phyloP scores from a whole-genome alignment of 495 filamentous ascomycete species.

The Aspergillus kassunensis region DNA sequence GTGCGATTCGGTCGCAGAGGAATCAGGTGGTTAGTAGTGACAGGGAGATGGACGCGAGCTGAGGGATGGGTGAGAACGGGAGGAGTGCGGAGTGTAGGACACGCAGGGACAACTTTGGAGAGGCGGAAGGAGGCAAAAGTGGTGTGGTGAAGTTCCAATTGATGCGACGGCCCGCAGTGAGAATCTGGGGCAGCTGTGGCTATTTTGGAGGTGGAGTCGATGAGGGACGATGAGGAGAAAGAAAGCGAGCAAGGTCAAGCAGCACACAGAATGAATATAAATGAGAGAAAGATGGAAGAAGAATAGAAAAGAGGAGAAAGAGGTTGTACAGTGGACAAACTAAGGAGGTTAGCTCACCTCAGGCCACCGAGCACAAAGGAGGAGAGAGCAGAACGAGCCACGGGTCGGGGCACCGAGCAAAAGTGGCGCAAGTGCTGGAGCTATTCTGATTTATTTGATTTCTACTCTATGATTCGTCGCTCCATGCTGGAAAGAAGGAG shows the following conservation, averaged over 20 bases:
- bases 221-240: neutral
- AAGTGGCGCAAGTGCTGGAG: constrained; percentile 23
- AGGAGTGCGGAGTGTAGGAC: constrained; percentile 5
- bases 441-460: constrained; percentile 7
- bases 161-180: constrained; percentile 13
- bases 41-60: too few species aligned
- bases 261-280: constrained; percentile 9
- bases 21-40: constrained; percentile 2
- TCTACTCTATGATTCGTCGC: neutral
- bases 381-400: constrained; percentile 22
- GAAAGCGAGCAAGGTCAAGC: neutral
- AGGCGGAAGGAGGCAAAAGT: constrained; percentile 17
- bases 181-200: constrained; percentile 9
- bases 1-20: constrained; percentile 4
- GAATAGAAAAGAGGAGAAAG: constrained; percentile 15
- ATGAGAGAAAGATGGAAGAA: constrained; percentile 12
- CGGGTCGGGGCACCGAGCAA: constrained; percentile 22
- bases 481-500: neutral
- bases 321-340: constrained; percentile 22
- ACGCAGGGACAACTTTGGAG: constrained; percentile 9
- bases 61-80: too few species aligned
- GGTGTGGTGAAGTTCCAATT: constrained; percentile 1
- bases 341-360: constrained; percentile 22
- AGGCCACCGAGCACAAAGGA: constrained; percentile 23
- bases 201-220: constrained; percentile 9